A percentile compares a stretch with the other conserved stretches of the same genome.
These are phyloP conservation scores for Brassica nigra DNA, from an alignment of 345 rosid genomes.

Conservation along the genomic window DNA sequence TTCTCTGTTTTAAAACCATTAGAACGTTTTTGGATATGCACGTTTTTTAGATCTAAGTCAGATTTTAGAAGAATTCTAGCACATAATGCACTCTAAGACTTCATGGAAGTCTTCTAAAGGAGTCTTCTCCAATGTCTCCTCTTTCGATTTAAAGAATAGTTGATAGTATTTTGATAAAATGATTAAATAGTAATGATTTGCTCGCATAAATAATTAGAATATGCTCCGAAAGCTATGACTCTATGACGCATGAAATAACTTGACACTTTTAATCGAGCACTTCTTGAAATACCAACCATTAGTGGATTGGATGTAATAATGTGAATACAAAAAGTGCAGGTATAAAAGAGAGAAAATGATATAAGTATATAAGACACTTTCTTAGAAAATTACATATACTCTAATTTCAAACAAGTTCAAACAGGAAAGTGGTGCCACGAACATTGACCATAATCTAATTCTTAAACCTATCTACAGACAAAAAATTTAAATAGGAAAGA, in stretches of 20 bases:
- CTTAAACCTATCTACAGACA: not conserved
- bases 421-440: not conserved
- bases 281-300: not conserved
- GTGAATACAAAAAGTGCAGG: not conserved
- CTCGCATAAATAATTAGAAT: not conserved
- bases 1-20: no score
- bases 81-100: no score
- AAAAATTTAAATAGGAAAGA: not conserved
- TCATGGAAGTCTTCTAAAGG: no score
- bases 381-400: not conserved
- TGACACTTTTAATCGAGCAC: not conserved
- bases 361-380: not conserved
- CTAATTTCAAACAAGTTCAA: not conserved
- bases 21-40: no score
- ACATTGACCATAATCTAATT: not conserved
- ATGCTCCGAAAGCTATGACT: not conserved
- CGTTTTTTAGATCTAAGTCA: no score
- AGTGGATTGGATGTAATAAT: not conserved
- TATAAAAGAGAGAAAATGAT: not conserved
- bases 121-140: no score
- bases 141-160: not conserved
- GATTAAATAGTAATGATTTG: not conserved
- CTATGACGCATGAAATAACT: not conserved
- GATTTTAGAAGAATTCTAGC: no score
- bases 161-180: not conserved